Percentiles rank a stretch among this genome's conserved stretches.
Conservation (phyloP, 495 filamentous ascomycete species). For the Umbilicaria muhlenbergii region DNA sequence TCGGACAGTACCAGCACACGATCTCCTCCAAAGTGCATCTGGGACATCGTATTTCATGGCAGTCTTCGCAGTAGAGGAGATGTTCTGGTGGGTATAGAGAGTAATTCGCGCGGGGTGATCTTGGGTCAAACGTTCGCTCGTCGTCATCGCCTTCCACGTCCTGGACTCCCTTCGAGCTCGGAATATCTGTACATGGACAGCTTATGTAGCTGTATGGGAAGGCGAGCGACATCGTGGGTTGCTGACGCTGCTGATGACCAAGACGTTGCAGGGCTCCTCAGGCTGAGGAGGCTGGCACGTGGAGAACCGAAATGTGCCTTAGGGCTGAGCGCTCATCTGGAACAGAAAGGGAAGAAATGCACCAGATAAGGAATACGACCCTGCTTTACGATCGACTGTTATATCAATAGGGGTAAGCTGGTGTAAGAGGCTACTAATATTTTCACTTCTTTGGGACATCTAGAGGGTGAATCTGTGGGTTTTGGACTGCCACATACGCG, state of each 20-base stretch:
- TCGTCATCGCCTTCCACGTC: constrained; percentile 29
- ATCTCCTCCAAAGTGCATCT: constrained; percentile 86
- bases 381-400: too few relatives aligned
- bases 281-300: too few relatives aligned
- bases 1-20: constrained; percentile 89
- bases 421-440: too few relatives aligned
- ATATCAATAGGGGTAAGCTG: too few relatives aligned
- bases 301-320: too few relatives aligned
- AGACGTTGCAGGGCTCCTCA: too few relatives aligned
- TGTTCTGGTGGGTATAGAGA: constrained; percentile 88
- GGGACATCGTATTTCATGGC: constrained; percentile 85
- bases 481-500: too few relatives aligned
- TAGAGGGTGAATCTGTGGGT: too few relatives aligned
- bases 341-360: too few relatives aligned
- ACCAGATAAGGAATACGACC: too few relatives aligned
- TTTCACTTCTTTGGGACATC: too few relatives aligned
- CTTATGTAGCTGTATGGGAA: constrained; percentile 87
- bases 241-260: neutral
- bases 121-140: constrained; percentile 68
- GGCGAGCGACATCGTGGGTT: constrained; percentile 45
- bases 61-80: constrained; percentile 90
- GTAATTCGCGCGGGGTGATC: constrained; percentile 68
- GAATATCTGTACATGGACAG: constrained; percentile 66
- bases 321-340: too few relatives aligned
- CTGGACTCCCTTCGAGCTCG: constrained; percentile 8